Evolutionary conservation across 768 basidiomycete genomes (phyloP).

Genomic region (Tulasnella sp.): DNA sequence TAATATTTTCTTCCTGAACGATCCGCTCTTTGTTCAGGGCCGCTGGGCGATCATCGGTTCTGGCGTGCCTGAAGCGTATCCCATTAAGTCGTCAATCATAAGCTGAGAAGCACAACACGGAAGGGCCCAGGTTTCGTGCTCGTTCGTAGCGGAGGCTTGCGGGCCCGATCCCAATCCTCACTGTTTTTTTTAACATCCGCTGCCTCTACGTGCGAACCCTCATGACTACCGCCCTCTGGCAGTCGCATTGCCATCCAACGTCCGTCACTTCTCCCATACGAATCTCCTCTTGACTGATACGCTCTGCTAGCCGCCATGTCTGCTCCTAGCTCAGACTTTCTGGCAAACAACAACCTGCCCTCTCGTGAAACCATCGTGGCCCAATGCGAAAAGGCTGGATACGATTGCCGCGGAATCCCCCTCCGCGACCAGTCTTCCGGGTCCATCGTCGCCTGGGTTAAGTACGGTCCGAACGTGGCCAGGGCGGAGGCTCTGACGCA

Average conservation of each 20-base stretch:
- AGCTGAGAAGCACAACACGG: neutral
- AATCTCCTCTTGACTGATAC: too few relatives aligned
- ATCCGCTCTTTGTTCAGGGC: too few relatives aligned
- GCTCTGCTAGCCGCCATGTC: too few relatives aligned
- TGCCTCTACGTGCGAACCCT: neutral
- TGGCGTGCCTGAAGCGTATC: neutral
- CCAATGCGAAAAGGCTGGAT: neutral
- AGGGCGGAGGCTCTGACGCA: constrained; percentile 5
- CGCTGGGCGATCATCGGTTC: neutral
- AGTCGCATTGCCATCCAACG: too few relatives aligned
- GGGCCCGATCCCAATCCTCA: neutral
- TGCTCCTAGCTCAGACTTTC: too few relatives aligned
- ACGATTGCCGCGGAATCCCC: neutral
- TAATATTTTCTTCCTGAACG: too few relatives aligned
- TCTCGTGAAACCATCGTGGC: neutral
- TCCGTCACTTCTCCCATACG: too few relatives aligned
- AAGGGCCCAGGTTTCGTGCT: neutral
- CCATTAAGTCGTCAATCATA: neutral
- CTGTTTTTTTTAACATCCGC: too few relatives aligned
- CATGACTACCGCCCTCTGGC: too few relatives aligned
- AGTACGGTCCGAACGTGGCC: constrained; percentile 10
- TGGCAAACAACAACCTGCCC: too few relatives aligned
- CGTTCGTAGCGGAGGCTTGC: neutral
- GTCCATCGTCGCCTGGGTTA: constrained; percentile 8
- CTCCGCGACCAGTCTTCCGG: neutral